phyloP scores from a whole-genome alignment of 768 basidiomycete species.

The Amanita jacksonii region DNA sequence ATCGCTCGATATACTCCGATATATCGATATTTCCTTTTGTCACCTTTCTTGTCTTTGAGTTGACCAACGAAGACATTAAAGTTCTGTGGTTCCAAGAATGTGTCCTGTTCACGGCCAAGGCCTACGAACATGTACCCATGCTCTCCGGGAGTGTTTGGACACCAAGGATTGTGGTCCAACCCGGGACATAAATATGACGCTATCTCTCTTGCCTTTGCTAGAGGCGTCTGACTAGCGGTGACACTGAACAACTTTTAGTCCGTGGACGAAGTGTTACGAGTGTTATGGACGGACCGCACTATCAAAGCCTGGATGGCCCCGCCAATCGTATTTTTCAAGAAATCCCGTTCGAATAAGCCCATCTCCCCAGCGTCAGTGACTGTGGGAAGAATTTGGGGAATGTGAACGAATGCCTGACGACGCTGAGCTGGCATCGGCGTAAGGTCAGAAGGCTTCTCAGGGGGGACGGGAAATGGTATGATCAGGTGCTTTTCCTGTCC shows the following conservation, averaged over 20 bases:
- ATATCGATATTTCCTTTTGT: conserved; percentile 30
- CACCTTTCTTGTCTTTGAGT: conserved; percentile 16
- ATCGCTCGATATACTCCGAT: conserved; percentile 36
- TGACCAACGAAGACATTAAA: conserved; percentile 38
- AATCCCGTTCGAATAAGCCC: conserved; percentile 29
- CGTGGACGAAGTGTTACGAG: not conserved
- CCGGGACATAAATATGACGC: conserved; percentile 40
- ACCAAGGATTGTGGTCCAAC: conserved; percentile 45
- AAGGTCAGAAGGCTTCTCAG: not conserved
- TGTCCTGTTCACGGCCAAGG: conserved; percentile 33
- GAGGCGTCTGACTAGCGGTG: conserved; percentile 16
- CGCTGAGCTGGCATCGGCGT: conserved; percentile 10
- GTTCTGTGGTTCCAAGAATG: conserved; percentile 29
- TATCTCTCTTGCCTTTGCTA: conserved; percentile 24
- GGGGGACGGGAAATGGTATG: not conserved
- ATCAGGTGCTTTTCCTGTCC: not conserved
- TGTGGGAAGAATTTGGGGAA: conserved; percentile 18
- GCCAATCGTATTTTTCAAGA: conserved; percentile 29
- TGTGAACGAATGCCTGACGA: conserved; percentile 13
- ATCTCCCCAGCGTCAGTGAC: conserved; percentile 15
- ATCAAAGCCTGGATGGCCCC: conserved; percentile 29
- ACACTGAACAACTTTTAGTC: conserved; percentile 15
- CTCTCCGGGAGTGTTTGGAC: conserved; percentile 35
- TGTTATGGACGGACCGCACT: conserved; percentile 19
- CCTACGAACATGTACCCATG: conserved; percentile 52